A percentile compares a stretch with the other conserved stretches of the same genome.
Conservation (phyloP, 1,284 basidiomycete genomes). For the Boletus smithii region DNA sequence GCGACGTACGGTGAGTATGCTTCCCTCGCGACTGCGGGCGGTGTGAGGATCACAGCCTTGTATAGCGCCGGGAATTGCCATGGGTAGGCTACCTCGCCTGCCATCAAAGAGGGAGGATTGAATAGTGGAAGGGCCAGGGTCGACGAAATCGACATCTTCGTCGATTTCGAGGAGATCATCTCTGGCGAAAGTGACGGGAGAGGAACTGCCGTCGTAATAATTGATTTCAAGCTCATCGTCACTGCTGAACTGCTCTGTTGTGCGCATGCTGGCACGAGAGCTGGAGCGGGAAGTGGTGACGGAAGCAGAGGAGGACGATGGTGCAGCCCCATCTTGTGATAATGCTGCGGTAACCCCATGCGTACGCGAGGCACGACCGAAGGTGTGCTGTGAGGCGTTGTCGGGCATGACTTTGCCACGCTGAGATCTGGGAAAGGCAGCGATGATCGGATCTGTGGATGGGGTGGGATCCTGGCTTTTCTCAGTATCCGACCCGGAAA, state of each 20-base stretch:
- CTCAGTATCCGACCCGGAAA: slow-evolving; percentile 27
- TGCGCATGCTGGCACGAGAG: slow-evolving; percentile 35
- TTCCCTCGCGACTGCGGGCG: slow-evolving; percentile 45
- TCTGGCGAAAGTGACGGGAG: slow-evolving; percentile 35
- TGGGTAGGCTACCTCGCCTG: slow-evolving; percentile 45
- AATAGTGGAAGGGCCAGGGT: slow-evolving; percentile 20
- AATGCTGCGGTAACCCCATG: slow-evolving; percentile 17
- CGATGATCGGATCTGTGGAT: slow-evolving; percentile 26
- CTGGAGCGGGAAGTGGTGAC: slow-evolving; percentile 41
- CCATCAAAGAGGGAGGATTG: slow-evolving; percentile 20
- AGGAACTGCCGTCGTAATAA: slow-evolving; percentile 36
- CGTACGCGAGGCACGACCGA: slow-evolving; percentile 35
- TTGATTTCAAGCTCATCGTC: slow-evolving; percentile 49
- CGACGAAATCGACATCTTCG: slow-evolving; percentile 30
- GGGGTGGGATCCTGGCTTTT: slow-evolving; percentile 35
- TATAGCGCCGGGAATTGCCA: slow-evolving; percentile 39
- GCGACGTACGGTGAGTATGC: slow-evolving; percentile 48
- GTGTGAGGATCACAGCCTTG: slow-evolving; percentile 18
- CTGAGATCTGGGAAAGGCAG: slow-evolving; percentile 18
- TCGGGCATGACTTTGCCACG: slow-evolving; percentile 38
- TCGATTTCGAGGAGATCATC: slow-evolving; percentile 37
- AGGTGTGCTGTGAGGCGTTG: slow-evolving; percentile 50
- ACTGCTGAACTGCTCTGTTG: slow-evolving; percentile 45
- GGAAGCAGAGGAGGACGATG: slow-evolving; percentile 44
- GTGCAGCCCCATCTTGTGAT: slow-evolving; percentile 31